Percentiles rank a stretch among this genome's conserved stretches.
These are phyloP conservation scores for Apiotrichum brassicae DNA, from an alignment of 1,284 basidiomycete species.

Conservation along the genomic window DNA sequence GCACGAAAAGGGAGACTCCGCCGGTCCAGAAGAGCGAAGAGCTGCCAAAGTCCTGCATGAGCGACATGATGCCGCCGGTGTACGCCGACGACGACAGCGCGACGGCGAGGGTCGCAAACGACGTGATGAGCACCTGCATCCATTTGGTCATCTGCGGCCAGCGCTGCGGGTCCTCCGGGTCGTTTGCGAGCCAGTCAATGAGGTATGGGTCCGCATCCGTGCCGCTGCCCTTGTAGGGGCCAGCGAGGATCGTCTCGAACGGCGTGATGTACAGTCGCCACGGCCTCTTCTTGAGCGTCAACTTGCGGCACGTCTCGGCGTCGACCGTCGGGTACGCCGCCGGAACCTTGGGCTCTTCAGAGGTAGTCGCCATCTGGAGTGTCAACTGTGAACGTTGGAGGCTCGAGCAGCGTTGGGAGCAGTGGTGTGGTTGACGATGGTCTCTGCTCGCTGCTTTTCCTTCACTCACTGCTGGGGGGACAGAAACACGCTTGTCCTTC, in stretches of 20 bases:
- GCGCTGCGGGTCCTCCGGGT: conserved; percentile 38
- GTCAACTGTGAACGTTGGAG: no score
- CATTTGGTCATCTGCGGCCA: conserved; percentile 35
- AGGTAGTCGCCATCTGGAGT: no score
- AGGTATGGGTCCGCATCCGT: conserved; percentile 46
- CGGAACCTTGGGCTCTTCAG: background rate
- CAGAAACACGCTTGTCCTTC: background rate
- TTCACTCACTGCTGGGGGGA: background rate
- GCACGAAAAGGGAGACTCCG: conserved; percentile 35
- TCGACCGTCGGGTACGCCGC: background rate
- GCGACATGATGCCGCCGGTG: conserved; percentile 24
- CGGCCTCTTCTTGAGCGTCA: conserved; percentile 27
- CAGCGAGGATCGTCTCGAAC: conserved; percentile 39
- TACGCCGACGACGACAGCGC: conserved; percentile 35
- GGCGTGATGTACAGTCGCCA: conserved; percentile 42
- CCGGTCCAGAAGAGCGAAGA: conserved; percentile 24
- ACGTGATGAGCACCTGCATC: conserved; percentile 24
- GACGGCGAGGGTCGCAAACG: conserved; percentile 33
- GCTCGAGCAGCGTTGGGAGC: no score
- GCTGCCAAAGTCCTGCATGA: conserved; percentile 25
- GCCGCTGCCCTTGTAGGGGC: conserved; percentile 44
- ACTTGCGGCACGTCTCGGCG: background rate
- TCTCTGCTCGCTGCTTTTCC: no score
- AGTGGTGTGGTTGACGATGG: no score
- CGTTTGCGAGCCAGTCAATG: conserved; percentile 38